Conservation (phyloP, 2,329 filamentous ascomycete species). For the Fusarium denticulatum region DNA sequence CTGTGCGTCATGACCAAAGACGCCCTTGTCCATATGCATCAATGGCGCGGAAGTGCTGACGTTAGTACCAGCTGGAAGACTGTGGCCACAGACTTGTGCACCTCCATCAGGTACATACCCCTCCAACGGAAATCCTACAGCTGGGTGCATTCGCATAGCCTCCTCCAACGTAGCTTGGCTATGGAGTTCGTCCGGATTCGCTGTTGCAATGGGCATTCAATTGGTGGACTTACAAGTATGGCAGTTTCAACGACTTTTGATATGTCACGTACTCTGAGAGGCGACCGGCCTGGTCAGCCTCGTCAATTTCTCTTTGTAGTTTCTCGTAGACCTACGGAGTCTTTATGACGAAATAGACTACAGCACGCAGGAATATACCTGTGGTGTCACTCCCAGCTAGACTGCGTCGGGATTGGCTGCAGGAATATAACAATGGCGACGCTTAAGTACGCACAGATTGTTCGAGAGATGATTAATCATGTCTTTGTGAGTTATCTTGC, state of each 20-base stretch:
- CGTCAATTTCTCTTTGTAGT: neutral
- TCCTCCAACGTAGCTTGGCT: neutral
- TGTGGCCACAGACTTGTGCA: neutral
- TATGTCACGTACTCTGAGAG: neutral
- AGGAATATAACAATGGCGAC: rapidly evolving
- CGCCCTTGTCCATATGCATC: neutral
- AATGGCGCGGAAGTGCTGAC: neutral
- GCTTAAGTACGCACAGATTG: neutral
- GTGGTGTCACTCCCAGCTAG: neutral
- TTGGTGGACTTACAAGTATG: rapidly evolving
- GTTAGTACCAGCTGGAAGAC: neutral
- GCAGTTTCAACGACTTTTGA: neutral
- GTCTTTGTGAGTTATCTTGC: neutral
- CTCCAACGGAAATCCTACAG: neutral
- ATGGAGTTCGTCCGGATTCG: neutral
- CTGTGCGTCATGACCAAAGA: neutral
- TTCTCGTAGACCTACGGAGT: neutral
- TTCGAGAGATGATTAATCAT: neutral
- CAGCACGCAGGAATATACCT: neutral
- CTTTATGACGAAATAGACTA: neutral
- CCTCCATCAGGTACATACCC: neutral
- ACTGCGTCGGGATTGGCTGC: neutral
- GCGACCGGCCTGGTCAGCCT: rapidly evolving
- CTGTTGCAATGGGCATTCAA: rapidly evolving
- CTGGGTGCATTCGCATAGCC: neutral